These are phyloP conservation scores for Tetrapisispora fleetii DNA, from an alignment of 805 yeast genomes.

Conservation along the genomic window DNA sequence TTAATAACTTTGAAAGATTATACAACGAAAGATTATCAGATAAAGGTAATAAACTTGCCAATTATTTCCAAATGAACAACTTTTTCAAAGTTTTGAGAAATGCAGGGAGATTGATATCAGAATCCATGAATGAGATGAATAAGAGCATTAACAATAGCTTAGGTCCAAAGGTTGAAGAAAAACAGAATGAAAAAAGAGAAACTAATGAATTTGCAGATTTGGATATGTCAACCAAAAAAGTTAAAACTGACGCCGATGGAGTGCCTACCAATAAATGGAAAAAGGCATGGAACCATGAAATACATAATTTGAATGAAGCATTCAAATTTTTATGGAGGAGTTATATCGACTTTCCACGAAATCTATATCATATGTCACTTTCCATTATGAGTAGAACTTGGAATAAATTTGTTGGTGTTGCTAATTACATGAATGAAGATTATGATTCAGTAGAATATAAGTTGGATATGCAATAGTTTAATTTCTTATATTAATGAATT, in stretches of 20 bases:
- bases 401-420: slow-evolving; percentile 64
- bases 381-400: slow-evolving; percentile 48
- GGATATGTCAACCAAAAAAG: slow-evolving; percentile 18
- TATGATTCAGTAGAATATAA: not conserved
- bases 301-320: slow-evolving; percentile 47
- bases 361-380: slow-evolving; percentile 42
- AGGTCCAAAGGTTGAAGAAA: not conserved
- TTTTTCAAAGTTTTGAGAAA: slow-evolving; percentile 23
- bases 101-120: slow-evolving; percentile 19
- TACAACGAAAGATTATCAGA: slow-evolving; percentile 31
- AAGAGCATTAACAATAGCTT: slow-evolving; percentile 6
- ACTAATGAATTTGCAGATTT: slow-evolving; percentile 17
- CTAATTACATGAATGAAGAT: slow-evolving; percentile 23
- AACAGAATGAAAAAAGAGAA: not conserved
- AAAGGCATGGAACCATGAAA: slow-evolving; percentile 43
- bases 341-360: slow-evolving; percentile 60
- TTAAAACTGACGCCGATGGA: not conserved
- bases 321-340: slow-evolving; percentile 53
- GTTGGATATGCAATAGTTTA: not conserved
- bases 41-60: slow-evolving; percentile 9
- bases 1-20: slow-evolving; percentile 56
- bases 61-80: slow-evolving; percentile 24
- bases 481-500: no score
- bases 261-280: slow-evolving; percentile 13
- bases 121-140: slow-evolving; percentile 10